A percentile compares a stretch with the other conserved stretches of the same genome.
phyloP scores from a whole-genome alignment of 1,139 yeast genomes.

The Diutina mesorugosa region DNA sequence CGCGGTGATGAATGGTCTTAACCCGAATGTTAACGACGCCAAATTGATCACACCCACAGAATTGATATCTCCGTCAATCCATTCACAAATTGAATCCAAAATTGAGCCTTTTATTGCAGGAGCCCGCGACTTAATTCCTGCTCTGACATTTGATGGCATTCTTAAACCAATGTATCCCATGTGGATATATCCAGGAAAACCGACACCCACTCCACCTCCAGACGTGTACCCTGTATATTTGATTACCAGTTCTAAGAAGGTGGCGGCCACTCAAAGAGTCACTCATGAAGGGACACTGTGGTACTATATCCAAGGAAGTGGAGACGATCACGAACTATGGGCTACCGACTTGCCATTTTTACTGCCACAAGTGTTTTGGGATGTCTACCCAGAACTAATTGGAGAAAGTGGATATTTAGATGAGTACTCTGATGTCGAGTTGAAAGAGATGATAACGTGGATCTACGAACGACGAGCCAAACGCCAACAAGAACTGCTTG shows the following conservation, averaged over 20 bases:
- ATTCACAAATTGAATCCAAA: slow-evolving; percentile 31
- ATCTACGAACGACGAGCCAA: not conserved
- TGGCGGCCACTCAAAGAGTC: slow-evolving; percentile 7
- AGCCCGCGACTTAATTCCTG: slow-evolving; percentile 22
- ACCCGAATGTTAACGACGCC: slow-evolving; percentile 18
- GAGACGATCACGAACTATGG: slow-evolving; percentile 91
- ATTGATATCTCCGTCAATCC: slow-evolving; percentile 48
- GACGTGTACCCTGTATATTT: slow-evolving; percentile 6
- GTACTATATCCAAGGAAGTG: slow-evolving; percentile 78
- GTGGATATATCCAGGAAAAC: slow-evolving; percentile 58
- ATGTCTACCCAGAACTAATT: not conserved
- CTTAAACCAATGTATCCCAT: slow-evolving; percentile 14
- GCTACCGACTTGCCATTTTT: slow-evolving; percentile 21
- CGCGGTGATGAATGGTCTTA: slow-evolving; percentile 52
- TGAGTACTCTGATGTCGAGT: not conserved
- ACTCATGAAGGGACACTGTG: slow-evolving; percentile 20
- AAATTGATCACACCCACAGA: slow-evolving; percentile 36
- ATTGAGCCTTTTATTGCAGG: slow-evolving; percentile 39
- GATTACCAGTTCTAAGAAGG: slow-evolving; percentile 38
- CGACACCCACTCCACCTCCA: slow-evolving; percentile 9
- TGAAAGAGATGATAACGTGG: not conserved
- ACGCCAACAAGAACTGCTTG: not conserved
- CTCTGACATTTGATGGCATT: not conserved
- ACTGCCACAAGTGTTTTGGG: not conserved
- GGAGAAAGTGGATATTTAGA: not conserved